Base-by-base conservation (phyloP, 495 filamentous ascomycete genomes). In the Podospora pseudoanserina region DNA sequence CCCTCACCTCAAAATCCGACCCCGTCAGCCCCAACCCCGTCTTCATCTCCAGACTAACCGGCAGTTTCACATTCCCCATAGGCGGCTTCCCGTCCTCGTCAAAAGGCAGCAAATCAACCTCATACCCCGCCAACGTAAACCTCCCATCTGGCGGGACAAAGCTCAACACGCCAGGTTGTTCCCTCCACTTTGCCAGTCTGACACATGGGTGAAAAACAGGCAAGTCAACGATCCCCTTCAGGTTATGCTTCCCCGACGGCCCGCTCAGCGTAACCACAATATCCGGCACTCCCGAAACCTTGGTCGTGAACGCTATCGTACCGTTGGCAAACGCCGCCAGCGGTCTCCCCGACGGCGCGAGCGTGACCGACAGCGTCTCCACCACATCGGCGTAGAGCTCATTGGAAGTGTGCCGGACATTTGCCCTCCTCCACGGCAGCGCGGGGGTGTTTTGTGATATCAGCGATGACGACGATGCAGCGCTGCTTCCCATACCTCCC, bases 151-250 rank as follows among this genome's bases (percentile, higher is more conserved):
- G 95, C 11, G 95, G 95, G 20, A 99, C 87, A 75, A 98, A 99
- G 76, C 91, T 94, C 19, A 99, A 84, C 70, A 96, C 90, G 1
- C 95, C 95, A 0, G 95, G 93, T 53, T 85, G 86, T 66, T 96
- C 92, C 65, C 88, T 86, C 95, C 95, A 99, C 53, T 87, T 82
- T 20, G 88, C 89, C 20, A 98, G 79, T 19, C 96, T 84, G 9
- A 99, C 95, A 75, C 93, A 98, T 1, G 95, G 95, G 74, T 99
- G 95, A 74, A 99, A 99, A 0, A 97, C 93, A 0, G 94, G 94
- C n/a, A 97, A 79, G 67, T 93, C 88, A 65, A 98, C 85, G 27
- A 91, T 86, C 63, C 85, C 86, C 34, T 83, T 87, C 60, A 97
- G 85, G 57, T 87, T 85, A 77, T 91, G 89, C 70, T 79, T 90